Evolutionary conservation across 2,329 filamentous ascomycete genomes (phyloP), one percentile per base, ranked within the genome.

Genomic region (Aspergillus vadensis): DNA sequence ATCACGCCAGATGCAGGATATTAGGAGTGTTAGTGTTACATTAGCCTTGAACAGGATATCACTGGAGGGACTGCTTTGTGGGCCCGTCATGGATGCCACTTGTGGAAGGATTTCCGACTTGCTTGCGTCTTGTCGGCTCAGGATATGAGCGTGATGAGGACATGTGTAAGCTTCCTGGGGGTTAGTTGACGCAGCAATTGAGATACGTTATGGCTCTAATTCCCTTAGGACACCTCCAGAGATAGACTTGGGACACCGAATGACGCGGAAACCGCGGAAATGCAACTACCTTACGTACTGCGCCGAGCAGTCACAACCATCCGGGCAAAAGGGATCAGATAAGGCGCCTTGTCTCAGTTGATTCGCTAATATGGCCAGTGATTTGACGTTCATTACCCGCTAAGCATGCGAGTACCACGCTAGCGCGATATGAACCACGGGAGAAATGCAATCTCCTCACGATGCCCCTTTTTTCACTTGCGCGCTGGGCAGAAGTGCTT

Each of bases 391-490:
- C 12, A n/a, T 2, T 12, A 17, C 23, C 50, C 50, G 38, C 52
- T 21, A 32, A 47, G n/a, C 8, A 17, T n/a, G 25, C 52, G 39
- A 19, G n/a, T 44, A 12, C 23, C 5, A 27, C 19, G 15, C 52
- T 55, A 55, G 38, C 44, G 10, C 30, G 23, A 9, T 14, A 47
- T 55, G 39, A 55, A 27, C 52, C 52, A 55, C 52, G 52, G 52
- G n/a, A 15, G 38, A 43, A n/a, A 12, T 21, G 41, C 41, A 44
- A 44, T 44, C 19, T 21, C 41, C 15, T 21, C 17, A 21, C 23
- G 14, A 14, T 41, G 21, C n/a, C 15, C 32, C 32, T 14, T 43
- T 43, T 21, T 5, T 10, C 51, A 41, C 32, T 54, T n/a, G n/a
- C 12, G 21, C 23, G 15, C 12, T 17, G 19, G 15, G 30, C n/a